Evolutionary conservation across 345 rosid genomes (phyloP), one percentile per base, ranked within the genome.

Genomic region (Rhodamnia rubescens): DNA sequence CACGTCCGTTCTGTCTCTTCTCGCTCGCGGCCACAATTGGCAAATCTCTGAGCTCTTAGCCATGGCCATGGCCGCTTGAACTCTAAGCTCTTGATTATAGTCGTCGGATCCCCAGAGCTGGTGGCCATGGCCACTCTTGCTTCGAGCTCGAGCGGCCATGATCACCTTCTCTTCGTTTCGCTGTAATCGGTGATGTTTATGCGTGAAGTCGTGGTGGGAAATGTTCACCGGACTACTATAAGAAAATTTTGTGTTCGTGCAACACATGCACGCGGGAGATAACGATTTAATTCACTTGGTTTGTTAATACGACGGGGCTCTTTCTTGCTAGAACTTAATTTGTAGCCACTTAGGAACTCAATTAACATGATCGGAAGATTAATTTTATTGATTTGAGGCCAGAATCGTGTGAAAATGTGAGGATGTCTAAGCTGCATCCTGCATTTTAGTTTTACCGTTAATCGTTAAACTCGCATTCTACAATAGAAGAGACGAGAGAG

Each of bases 1-100:
- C 9, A 64, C 16, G 75, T 42, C 18, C 44, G 1, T 64, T 64
- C 75, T 16, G 12, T 8, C 47, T 32, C 44, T 69, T 69, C 78
- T 69, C 11, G 12, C 20, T 69, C 0, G 0, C 24, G 18, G 21
- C 47, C 47, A 32, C 29, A 18, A 2, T 11, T 1, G 1, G 12
- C 78, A 16, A 16, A 8, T 69, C 44, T 69, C 24, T 9, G 0
- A 32, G 22, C 44, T 32, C 24, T 32, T 11, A 32, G 5, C 7
- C 44, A 32, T 8, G 13, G 7, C 36, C 42, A 7, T n/a, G 27
- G 74, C 36, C 36, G 13, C 74, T 27, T 13, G 36, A 59, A 36
- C 36, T 27, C 18, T 27, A 6, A 59, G 74, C 74, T 27, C 74
- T 27, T 61, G 22, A 15, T 7, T 61, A 29, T 3, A 1, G 5